Base-by-base conservation (phyloP, 164 flowering plant genomes). In the Macadamia integrifolia region DNA sequence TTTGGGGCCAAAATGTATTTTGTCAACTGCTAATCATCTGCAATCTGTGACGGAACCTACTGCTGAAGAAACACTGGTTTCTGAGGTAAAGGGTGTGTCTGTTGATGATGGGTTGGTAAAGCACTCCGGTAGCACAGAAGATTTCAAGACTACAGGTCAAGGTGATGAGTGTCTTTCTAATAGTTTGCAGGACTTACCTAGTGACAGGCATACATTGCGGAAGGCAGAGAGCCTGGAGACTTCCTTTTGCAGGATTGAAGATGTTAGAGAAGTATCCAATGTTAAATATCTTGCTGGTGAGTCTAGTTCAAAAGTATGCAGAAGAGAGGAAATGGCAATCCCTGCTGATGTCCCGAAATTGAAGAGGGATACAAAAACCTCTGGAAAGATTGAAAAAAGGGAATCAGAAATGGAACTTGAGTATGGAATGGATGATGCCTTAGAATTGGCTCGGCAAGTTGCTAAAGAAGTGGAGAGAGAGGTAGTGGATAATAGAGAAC, bases 361-460 rank as follows among this genome's bases (percentile, higher is more conserved):
- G 12, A 56, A 42, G 61, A 72, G 50, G 15, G 66, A 56, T 70
- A 40, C 69, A 3, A 77, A 63, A 64, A 72, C 64, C 32, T 58
- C 76, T 57, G 78, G 63, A 59, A 48, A 73, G 28, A 61, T 66
- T 43, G 70, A 69, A 32, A 77, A 71, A 60, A 76, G 68, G 58
- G 70, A 63, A 62, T 77, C 90, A 35, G 84, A 80, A 69, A 72
- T 80, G 75, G 95, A 83, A 48, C 75, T 84, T 35, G 97, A 88
- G 40, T 84, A 82, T 81, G 93, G 88, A 30, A 75, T 83, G 12
- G 83, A 84, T 67, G 98, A 92, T 80, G 87, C 99, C 29, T 71
- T 92, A 71, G 92, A 94, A 77, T 82, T 89, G 67, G 97, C 97
- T 74, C 71, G 89, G 59, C 83, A 82, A 67, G 98, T 92, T 68